These are phyloP conservation scores for Isatis lusitanica DNA, from an alignment of 441 rosid genomes.

Conservation along the genomic window DNA sequence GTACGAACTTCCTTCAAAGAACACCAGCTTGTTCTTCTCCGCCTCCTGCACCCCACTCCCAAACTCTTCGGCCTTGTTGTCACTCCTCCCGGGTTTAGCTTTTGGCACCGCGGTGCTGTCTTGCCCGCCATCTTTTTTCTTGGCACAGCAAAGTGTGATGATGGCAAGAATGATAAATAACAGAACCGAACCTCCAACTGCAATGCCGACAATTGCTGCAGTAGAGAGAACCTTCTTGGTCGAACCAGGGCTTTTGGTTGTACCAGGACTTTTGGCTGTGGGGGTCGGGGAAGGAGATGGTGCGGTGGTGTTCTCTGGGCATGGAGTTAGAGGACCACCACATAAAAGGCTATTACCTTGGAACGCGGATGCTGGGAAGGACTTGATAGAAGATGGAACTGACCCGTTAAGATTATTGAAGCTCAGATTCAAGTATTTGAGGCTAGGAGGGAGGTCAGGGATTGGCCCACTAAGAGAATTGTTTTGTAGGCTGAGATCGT, in stretches of 20 bases:
- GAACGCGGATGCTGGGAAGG: constrained; percentile 58
- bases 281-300: constrained; percentile 56
- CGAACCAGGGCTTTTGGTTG: constrained; percentile 31
- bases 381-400: constrained; percentile 54
- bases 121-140: constrained; percentile 43
- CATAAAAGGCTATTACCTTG: constrained; percentile 64
- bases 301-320: constrained; percentile 43
- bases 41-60: constrained; percentile 86
- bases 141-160: constrained; percentile 54
- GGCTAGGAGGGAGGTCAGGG: constrained; percentile 53
- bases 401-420: constrained; percentile 64
- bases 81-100: constrained; percentile 53
- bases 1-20: constrained; percentile 70
- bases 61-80: constrained; percentile 76
- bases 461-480: constrained; percentile 62
- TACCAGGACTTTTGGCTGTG: constrained; percentile 28
- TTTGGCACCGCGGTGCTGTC: constrained; percentile 38
- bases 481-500: constrained; percentile 53
- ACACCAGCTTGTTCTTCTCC: constrained; percentile 78
- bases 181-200: constrained; percentile 56
- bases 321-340: constrained; percentile 62
- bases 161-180: constrained; percentile 51
- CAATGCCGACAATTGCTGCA: constrained; percentile 63
- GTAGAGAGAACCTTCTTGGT: constrained; percentile 46
- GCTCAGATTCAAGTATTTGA: constrained; percentile 60